Evolutionary conservation across 768 basidiomycete genomes (phyloP).

Genomic region (Favolaschia claudopus): DNA sequence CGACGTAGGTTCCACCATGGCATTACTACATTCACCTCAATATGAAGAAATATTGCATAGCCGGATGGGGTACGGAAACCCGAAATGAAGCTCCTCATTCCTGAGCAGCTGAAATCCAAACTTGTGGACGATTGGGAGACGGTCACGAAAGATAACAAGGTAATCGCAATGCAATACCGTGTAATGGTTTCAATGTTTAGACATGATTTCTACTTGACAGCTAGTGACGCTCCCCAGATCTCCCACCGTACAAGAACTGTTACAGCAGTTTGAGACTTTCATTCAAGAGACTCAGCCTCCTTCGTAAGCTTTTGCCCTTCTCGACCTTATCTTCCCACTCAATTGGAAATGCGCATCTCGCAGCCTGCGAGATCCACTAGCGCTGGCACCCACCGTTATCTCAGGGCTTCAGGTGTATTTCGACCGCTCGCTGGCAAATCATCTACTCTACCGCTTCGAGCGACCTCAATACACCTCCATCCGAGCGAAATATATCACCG

Average conservation of each 20-base stretch:
- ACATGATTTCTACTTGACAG: slow-evolving; percentile 47
- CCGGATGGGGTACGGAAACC: slow-evolving; percentile 79
- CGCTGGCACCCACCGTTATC: slow-evolving; percentile 80
- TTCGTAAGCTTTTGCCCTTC: slow-evolving; percentile 44
- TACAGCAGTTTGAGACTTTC: slow-evolving; percentile 79
- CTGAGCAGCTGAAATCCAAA: slow-evolving; percentile 87
- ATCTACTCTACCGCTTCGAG: slow-evolving; percentile 94
- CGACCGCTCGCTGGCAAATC: slow-evolving; percentile 88
- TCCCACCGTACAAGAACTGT: slow-evolving; percentile 79
- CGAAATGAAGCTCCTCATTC: slow-evolving; percentile 90
- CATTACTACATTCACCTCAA: background rate
- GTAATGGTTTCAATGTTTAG: background rate
- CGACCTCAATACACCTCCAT: slow-evolving; percentile 90
- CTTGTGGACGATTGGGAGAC: slow-evolving; percentile 99
- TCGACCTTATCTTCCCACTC: background rate
- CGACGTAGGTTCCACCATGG: slow-evolving; percentile 55
- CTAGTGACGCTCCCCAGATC: slow-evolving; percentile 83
- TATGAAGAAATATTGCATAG: background rate
- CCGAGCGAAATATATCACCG: slow-evolving; percentile 75
- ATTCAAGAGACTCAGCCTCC: slow-evolving; percentile 58
- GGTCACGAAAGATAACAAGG: slow-evolving; percentile 94
- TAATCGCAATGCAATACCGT: slow-evolving; percentile 35
- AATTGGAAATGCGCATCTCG: background rate
- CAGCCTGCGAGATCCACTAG: slow-evolving; percentile 73
- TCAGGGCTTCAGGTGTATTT: slow-evolving; percentile 92